A percentile compares a stretch with the other conserved stretches of the same genome.
Conservation (phyloP, 2,329 filamentous ascomycete genomes). For the Ophiocordyceps australis region DNA sequence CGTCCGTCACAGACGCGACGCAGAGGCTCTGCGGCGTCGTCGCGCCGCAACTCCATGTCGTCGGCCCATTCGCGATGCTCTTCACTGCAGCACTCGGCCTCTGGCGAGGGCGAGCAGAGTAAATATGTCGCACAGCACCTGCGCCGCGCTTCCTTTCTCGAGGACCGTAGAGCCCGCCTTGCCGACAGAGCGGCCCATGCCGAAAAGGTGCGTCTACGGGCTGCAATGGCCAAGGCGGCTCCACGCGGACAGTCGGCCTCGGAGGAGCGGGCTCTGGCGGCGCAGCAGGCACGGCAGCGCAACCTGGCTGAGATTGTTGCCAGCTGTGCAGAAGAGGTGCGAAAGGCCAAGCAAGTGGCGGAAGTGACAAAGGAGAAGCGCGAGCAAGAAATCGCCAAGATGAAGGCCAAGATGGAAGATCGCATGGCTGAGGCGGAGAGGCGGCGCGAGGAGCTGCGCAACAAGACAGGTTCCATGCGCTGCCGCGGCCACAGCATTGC, state of each 20-base stretch:
- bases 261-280: constrained; percentile 61
- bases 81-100: constrained; percentile 29
- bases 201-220: constrained; percentile 63
- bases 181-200: constrained; percentile 68
- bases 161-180: constrained; percentile 61
- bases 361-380: constrained; percentile 68
- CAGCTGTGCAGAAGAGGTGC: constrained; percentile 66
- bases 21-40: constrained; percentile 61
- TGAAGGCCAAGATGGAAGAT: constrained; percentile 62
- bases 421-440: constrained; percentile 60
- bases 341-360: constrained; percentile 65
- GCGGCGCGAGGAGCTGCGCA: constrained; percentile 46
- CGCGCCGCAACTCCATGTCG: constrained; percentile 63
- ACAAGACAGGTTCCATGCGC: constrained; percentile 31
- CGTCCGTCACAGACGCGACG: constrained; percentile 46
- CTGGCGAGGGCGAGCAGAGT: constrained; percentile 44
- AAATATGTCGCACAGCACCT: constrained; percentile 64
- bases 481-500: constrained; percentile 32
- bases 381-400: constrained; percentile 51
- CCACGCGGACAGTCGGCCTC: constrained; percentile 45
- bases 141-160: constrained; percentile 62
- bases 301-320: constrained; percentile 70
- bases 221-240: constrained; percentile 54
- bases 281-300: constrained; percentile 60
- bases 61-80: constrained; percentile 57